Conservation (phyloP, 2,329 filamentous ascomycete genomes). For the Phialemonium atrogriseum region DNA sequence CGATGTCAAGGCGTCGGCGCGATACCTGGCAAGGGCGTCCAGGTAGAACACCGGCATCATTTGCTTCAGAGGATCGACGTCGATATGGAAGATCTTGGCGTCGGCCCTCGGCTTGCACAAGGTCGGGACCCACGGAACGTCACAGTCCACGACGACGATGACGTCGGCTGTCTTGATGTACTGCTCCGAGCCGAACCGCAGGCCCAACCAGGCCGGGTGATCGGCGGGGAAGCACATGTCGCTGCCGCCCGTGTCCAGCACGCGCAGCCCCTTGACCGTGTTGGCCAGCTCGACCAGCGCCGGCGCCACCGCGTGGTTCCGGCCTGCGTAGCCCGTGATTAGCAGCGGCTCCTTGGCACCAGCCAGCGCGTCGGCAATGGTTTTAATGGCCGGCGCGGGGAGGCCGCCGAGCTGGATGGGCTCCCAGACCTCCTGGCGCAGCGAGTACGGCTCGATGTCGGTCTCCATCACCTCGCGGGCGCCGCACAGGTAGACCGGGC, state of each 20-base stretch:
- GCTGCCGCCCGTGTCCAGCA: slow-evolving; percentile 68
- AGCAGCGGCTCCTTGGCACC: slow-evolving; percentile 58
- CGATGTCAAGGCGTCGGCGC: slow-evolving; percentile 55
- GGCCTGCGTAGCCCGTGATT: slow-evolving; percentile 62
- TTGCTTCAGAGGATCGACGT: slow-evolving; percentile 59
- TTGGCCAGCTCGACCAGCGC: slow-evolving; percentile 61
- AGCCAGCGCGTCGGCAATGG: slow-evolving; percentile 55
- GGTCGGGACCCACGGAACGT: slow-evolving; percentile 91
- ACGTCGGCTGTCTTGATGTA: slow-evolving; percentile 70
- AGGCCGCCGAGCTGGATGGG: slow-evolving; percentile 59
- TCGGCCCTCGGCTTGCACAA: slow-evolving; percentile 47
- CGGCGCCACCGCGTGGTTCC: slow-evolving; percentile 54
- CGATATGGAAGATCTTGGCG: slow-evolving; percentile 54
- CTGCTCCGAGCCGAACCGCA: slow-evolving; percentile 67
- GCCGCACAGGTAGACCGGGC: slow-evolving; percentile 71
- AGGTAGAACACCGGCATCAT: slow-evolving; percentile 70
- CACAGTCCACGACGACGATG: slow-evolving; percentile 79
- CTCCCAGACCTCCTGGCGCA: slow-evolving; percentile 64
- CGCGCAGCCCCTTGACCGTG: slow-evolving; percentile 57
- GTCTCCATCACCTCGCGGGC: slow-evolving; percentile 80
- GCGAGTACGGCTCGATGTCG: slow-evolving; percentile 63
- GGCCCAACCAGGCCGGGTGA: slow-evolving; percentile 59
- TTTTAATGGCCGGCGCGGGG: slow-evolving; percentile 40
- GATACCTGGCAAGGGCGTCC: slow-evolving; percentile 54
- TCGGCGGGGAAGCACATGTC: slow-evolving; percentile 75